These are phyloP conservation scores for Geranium brycei DNA, from an alignment of 345 rosid genomes.

Conservation along the genomic window DNA sequence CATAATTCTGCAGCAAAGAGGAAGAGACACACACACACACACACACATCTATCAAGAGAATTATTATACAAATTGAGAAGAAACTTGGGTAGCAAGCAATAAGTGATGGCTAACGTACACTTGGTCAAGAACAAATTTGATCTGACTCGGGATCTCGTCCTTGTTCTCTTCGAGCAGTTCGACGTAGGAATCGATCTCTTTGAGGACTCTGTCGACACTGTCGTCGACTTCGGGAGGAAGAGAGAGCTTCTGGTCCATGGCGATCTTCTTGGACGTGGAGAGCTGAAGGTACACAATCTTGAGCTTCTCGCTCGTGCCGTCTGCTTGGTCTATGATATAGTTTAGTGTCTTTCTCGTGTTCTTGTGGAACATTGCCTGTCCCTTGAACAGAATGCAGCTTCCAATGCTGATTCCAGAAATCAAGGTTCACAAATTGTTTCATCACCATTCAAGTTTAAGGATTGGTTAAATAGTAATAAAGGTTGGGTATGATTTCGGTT, in stretches of 20 bases:
- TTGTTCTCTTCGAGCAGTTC: slow-evolving; percentile 10
- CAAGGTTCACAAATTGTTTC: not conserved
- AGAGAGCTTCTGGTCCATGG: slow-evolving; percentile 14
- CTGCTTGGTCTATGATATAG: slow-evolving; percentile 26
- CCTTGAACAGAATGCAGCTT: slow-evolving; percentile 26
- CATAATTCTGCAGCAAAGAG: slow-evolving; percentile 23
- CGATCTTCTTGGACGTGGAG: slow-evolving; percentile 23
- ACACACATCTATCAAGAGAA: no score
- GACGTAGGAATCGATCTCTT: slow-evolving; percentile 6
- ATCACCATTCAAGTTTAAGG: not conserved
- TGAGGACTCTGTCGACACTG: slow-evolving; percentile 23
- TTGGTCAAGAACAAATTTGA: slow-evolving; percentile 13
- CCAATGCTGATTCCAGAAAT: slow-evolving; percentile 22
- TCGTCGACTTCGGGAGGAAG: slow-evolving; percentile 23
- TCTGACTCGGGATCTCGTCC: not conserved
- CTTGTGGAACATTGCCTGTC: slow-evolving; percentile 27
- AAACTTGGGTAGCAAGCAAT: not conserved
- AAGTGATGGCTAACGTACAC: slow-evolving; percentile 20
- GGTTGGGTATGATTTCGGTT: no score
- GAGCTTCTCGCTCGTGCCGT: slow-evolving; percentile 16
- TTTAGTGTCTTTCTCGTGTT: slow-evolving; percentile 18
- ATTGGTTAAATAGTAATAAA: no score
- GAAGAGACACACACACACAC: no score
- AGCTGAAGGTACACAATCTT: slow-evolving; percentile 22
- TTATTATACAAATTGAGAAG: no score